Evolutionary conservation across 257 asterid species (phyloP).

Genomic region (Verbascum thapsus): DNA sequence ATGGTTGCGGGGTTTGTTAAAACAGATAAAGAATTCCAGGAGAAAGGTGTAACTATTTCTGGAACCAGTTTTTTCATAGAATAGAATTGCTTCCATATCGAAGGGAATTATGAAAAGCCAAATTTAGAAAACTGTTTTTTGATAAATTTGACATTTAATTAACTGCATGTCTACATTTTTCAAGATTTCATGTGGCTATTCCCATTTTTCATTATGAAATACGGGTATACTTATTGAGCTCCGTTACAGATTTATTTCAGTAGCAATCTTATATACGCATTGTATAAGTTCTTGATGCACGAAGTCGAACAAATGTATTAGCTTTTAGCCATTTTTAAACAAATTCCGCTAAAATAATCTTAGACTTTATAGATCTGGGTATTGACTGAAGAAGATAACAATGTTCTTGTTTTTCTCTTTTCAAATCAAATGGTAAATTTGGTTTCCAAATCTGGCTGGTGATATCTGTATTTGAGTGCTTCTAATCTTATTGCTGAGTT

Average conservation of each 20-base stretch:
- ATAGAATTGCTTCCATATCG: neutral
- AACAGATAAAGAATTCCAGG: constrained; percentile 84
- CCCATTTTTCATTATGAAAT: neutral
- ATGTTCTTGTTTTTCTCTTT: neutral
- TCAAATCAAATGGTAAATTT: neutral
- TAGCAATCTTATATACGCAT: neutral
- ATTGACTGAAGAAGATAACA: neutral
- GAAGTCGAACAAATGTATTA: neutral
- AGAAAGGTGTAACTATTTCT: constrained; percentile 46
- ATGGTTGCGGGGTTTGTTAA: constrained; percentile 89
- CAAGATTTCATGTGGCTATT: neutral
- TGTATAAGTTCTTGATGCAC: neutral
- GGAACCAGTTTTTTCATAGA: neutral
- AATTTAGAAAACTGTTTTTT: neutral
- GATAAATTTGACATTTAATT: neutral
- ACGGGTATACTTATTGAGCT: neutral
- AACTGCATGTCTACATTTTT: neutral
- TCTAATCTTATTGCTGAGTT: neutral
- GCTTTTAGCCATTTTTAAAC: neutral
- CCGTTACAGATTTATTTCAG: neutral
- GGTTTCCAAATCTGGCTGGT: neutral
- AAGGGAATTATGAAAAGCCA: neutral
- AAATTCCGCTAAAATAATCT: constrained; percentile 1
- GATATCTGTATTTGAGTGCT: neutral
- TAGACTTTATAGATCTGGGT: neutral